These are phyloP conservation scores for Lentinula lateritia DNA, from an alignment of 768 basidiomycete species.

Conservation along the genomic window DNA sequence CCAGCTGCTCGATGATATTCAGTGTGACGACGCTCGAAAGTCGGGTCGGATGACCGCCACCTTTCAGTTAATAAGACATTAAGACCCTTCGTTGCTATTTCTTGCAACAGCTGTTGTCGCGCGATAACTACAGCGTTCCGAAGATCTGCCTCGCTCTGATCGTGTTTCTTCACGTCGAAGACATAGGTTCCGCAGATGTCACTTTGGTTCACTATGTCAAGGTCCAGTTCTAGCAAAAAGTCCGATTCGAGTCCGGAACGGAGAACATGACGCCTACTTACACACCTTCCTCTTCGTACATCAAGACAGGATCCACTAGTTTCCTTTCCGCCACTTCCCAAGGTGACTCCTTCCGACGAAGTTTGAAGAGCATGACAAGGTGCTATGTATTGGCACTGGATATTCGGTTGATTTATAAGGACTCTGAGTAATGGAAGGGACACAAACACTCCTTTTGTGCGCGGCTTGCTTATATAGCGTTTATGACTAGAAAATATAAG, in stretches of 20 bases:
- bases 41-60: slow-evolving; percentile 26
- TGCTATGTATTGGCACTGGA: background rate
- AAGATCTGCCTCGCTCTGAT: slow-evolving; percentile 40
- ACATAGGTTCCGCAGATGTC: slow-evolving; percentile 59
- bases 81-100: slow-evolving; percentile 47
- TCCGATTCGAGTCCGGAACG: background rate
- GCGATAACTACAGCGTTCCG: slow-evolving; percentile 56
- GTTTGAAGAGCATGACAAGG: slow-evolving; percentile 28
- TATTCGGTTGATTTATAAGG: background rate
- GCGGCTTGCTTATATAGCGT: background rate
- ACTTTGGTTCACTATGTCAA: slow-evolving; percentile 45
- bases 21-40: background rate
- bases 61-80: slow-evolving; percentile 67
- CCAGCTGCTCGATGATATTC: slow-evolving; percentile 43
- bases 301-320: slow-evolving; percentile 57
- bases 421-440: background rate
- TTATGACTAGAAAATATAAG: background rate
- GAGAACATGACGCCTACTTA: background rate
- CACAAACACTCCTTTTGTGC: background rate
- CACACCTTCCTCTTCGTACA: slow-evolving; percentile 53
- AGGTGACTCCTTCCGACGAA: slow-evolving; percentile 53
- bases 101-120: slow-evolving; percentile 55
- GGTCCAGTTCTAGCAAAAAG: slow-evolving; percentile 45
- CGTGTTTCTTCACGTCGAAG: slow-evolving; percentile 45
- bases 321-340: slow-evolving; percentile 78